A percentile compares a stretch with the other conserved stretches of the same genome.
Evolutionary conservation across 148 eudicot species (phyloP).

Genomic region (Amaranthus cruentus): DNA sequence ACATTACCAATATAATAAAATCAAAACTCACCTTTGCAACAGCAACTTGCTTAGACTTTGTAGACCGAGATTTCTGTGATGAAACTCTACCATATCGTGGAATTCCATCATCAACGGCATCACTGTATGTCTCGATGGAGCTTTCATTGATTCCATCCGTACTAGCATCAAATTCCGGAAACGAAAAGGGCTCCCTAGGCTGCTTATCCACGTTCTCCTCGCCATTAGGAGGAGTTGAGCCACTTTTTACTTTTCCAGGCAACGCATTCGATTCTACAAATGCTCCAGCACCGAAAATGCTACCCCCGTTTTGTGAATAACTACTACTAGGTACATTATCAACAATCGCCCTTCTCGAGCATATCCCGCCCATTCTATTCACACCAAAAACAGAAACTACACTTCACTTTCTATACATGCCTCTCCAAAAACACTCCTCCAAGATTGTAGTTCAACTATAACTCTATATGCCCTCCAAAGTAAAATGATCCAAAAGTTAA

Average conservation of each 20-base stretch:
- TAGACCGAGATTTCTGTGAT: constrained; percentile 67
- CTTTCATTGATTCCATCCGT: constrained; percentile 23
- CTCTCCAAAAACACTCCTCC: constrained; percentile 13
- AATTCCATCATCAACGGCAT: constrained; percentile 72
- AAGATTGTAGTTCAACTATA: constrained; percentile 2
- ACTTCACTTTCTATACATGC: constrained; percentile 29
- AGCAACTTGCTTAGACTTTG: constrained; percentile 74
- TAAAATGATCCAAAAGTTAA: not conserved
- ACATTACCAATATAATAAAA: constrained; percentile 3
- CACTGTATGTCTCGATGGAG: constrained; percentile 29
- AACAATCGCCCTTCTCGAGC: constrained; percentile 73
- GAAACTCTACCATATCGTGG: constrained; percentile 61
- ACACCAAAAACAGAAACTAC: constrained; percentile 18
- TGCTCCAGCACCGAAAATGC: constrained; percentile 37
- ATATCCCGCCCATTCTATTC: constrained; percentile 77
- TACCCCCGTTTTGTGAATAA: constrained; percentile 55
- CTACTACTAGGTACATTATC: constrained; percentile 47
- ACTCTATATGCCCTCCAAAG: not conserved
- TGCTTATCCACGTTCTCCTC: constrained; percentile 40
- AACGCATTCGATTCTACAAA: constrained; percentile 42
- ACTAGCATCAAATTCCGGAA: constrained; percentile 43
- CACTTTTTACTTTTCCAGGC: constrained; percentile 27
- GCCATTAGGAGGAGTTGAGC: constrained; percentile 20
- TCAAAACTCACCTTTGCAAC: constrained; percentile 68
- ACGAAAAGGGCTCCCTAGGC: constrained; percentile 55